Evolutionary conservation across 208 protist species (phyloP).

Genomic region (Phytomonas francai): DNA sequence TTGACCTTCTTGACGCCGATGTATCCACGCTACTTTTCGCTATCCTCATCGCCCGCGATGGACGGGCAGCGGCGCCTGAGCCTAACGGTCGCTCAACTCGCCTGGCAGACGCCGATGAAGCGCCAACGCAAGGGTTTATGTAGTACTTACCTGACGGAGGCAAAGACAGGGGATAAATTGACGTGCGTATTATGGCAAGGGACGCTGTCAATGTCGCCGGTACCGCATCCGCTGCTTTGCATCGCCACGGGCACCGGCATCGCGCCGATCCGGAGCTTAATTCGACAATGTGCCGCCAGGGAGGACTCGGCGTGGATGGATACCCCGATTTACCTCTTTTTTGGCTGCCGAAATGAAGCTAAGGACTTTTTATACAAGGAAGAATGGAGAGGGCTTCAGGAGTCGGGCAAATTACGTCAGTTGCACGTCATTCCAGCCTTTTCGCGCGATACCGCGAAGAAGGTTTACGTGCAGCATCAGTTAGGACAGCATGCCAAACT

Average conservation of each 20-base stretch:
- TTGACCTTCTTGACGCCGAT: constrained; percentile 56
- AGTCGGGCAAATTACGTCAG: constrained; percentile 18
- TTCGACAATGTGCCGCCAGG: constrained; percentile 56
- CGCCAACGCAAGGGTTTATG: constrained; percentile 64
- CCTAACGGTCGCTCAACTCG: constrained; percentile 65
- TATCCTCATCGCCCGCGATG: constrained; percentile 51
- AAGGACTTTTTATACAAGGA: constrained; percentile 74
- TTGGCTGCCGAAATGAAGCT: constrained; percentile 55
- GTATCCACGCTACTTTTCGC: constrained; percentile 72
- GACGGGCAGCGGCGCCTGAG: constrained; percentile 27
- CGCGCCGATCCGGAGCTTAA: constrained; percentile 57
- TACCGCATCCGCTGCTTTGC: constrained; percentile 47
- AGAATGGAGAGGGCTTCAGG: constrained; percentile 44
- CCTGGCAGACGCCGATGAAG: constrained; percentile 70
- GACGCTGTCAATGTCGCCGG: constrained; percentile 29
- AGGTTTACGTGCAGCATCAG: constrained; percentile 85
- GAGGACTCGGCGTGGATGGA: constrained; percentile 17
- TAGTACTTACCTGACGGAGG: constrained; percentile 36
- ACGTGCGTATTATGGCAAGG: constrained; percentile 64
- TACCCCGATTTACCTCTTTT: constrained; percentile 69
- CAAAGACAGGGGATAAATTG: constrained; percentile 32
- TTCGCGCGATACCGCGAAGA: constrained; percentile 65
- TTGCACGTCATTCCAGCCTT: constrained; percentile 74
- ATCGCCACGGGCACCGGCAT: constrained; percentile 81
- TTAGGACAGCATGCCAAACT: constrained; percentile 53